These are phyloP conservation scores for Boletus sp. DNA, from an alignment of 768 basidiomycete genomes.

Conservation along the genomic window DNA sequence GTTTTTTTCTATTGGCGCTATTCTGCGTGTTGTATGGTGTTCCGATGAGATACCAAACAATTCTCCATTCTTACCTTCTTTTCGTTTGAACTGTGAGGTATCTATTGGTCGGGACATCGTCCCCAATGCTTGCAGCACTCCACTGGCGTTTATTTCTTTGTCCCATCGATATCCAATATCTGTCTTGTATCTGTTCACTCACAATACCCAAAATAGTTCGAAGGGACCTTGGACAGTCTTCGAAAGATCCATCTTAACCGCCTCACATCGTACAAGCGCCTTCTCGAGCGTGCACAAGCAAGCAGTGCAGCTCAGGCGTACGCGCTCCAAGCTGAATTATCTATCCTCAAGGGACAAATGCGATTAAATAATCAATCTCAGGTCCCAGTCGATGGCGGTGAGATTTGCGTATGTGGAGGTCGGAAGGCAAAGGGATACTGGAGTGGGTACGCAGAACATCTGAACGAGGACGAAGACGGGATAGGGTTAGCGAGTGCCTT, in stretches of 20 bases:
- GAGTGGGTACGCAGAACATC: conserved; percentile 57
- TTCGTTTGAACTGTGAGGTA: not conserved
- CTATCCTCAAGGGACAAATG: conserved; percentile 53
- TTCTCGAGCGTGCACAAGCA: conserved; percentile 78
- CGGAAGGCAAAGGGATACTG: conserved; percentile 65
- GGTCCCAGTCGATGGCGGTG: conserved; percentile 21
- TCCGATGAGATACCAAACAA: not conserved
- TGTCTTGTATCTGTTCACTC: conserved; percentile 1
- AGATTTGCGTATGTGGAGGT: conserved; percentile 56
- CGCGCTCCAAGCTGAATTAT: conserved; percentile 79
- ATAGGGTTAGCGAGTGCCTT: conserved; percentile 47
- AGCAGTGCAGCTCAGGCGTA: conserved; percentile 80
- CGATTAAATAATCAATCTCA: conserved; percentile 18
- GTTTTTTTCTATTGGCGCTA: not conserved
- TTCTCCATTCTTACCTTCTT: not conserved
- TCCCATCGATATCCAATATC: not conserved
- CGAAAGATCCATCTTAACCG: conserved; percentile 48
- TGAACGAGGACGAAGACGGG: conserved; percentile 44
- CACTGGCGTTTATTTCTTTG: not conserved
- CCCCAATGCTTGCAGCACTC: not conserved
- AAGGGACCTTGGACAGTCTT: conserved; percentile 41
- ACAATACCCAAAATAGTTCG: conserved; percentile 36
- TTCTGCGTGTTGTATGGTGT: not conserved
- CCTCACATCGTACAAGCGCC: conserved; percentile 71
- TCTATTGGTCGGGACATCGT: not conserved